Base-by-base conservation (phyloP, 2,329 filamentous ascomycete species). In the Boeremia lycopersici region DNA sequence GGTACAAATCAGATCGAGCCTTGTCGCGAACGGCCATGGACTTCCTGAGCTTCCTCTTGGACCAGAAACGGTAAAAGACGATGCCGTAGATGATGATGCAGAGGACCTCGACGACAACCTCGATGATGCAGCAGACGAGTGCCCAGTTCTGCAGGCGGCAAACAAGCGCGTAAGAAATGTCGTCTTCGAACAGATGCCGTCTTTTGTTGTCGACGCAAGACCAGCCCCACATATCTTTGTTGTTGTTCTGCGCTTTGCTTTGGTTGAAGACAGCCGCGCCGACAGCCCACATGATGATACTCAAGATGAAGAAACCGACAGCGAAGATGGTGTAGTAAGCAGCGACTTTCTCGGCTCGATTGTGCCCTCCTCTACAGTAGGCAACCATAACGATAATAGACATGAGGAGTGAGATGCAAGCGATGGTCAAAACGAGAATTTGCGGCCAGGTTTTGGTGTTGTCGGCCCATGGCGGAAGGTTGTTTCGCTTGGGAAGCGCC, bases 161-260 rank as follows among this genome's bases (percentile, higher is more conserved):
- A 63, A 98, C 84, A 45, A 99, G 88, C 25, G 86, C 86, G 77
- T 98, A 99, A 77, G 95, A 83, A 65, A 99, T 85, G 68, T 95
- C 87, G 52, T 93, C 81, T 58, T 86, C 73, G 74, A 93, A 98
- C 48, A 96, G 79, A 45, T 91, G 78, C 50, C 87, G 80, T 57
- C 93, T 87, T 62, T 88, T 86, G 75, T 97, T 98, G 69, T 96
- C 84, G 53, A 93, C 89, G 76, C 95, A 99, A n/a, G 91, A 86
- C 95, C 95, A 99, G 56, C 93, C 93, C 95, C 95, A 99, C 76
- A 99, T 85, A 76, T 99, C 95, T 76, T 96, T 86, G 70, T 89
- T 90, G 61, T 85, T 79, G 70, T 85, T 86, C 71, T 84, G 89
- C 68, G 86, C 84, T 73, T 88, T 89, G 53, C 86, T 86, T 67